Conservation (phyloP, 2,329 filamentous ascomycete species). For the Chaetomiaceae sp. region DNA sequence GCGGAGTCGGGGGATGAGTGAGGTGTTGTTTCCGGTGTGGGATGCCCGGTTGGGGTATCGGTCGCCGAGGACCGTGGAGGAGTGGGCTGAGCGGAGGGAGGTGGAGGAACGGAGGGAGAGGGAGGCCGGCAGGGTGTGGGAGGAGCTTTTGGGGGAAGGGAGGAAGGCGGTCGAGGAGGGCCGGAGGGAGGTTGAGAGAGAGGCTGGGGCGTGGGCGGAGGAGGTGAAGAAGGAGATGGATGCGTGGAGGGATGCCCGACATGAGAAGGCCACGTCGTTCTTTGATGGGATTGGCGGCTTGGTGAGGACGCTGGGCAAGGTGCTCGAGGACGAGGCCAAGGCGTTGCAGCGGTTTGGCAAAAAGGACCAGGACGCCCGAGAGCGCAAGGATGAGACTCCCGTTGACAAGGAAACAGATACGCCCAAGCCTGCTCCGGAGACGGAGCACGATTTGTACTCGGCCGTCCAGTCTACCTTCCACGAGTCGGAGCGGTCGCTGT, state of each 20-base stretch:
- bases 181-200: background rate
- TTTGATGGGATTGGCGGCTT: constrained; percentile 6
- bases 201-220: background rate
- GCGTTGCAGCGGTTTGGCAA: background rate
- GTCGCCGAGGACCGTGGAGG: constrained; percentile 18
- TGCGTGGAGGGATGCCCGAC: background rate
- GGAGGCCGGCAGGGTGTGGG: background rate
- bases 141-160: background rate
- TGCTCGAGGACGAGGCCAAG: constrained; percentile 16
- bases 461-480: constrained; percentile 37
- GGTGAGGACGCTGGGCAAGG: constrained; percentile 9
- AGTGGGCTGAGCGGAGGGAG: constrained; percentile 19
- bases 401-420: constrained; percentile 9
- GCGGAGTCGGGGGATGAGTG: constrained; percentile 3
- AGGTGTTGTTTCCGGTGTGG: constrained; percentile 18
- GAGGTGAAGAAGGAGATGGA: constrained; percentile 6
- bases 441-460: constrained; percentile 42
- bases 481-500: constrained; percentile 38
- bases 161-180: background rate
- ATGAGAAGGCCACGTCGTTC: background rate
- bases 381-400: background rate
- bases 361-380: background rate
- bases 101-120: background rate
- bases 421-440: constrained; percentile 33
- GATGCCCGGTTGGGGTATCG: constrained; percentile 6